These are phyloP conservation scores for Penicillium palitans DNA, from an alignment of 2,329 filamentous ascomycete species.

Conservation along the genomic window DNA sequence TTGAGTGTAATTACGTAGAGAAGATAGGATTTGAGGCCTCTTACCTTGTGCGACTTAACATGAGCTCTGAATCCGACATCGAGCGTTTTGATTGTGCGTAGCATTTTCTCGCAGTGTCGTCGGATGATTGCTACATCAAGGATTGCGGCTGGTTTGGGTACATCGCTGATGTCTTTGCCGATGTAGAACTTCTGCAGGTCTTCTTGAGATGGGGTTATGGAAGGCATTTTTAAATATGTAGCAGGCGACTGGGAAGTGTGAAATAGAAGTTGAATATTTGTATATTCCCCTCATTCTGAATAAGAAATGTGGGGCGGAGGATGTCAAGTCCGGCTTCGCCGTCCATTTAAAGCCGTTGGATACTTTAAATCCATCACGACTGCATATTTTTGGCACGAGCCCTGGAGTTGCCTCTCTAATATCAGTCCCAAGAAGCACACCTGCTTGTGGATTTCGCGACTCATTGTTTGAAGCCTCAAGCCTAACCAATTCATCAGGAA, in stretches of 20 bases:
- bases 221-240: constrained; percentile 5
- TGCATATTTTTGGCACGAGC: too few relatives aligned
- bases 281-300: not conserved
- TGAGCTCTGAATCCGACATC: constrained; percentile 71
- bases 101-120: constrained; percentile 70
- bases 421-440: too few relatives aligned
- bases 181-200: constrained; percentile 47
- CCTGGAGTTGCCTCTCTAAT: too few relatives aligned
- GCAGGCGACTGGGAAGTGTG: not conserved
- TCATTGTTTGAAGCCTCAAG: too few relatives aligned
- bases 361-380: too few relatives aligned
- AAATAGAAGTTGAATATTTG: not conserved
- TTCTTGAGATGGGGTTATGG: constrained; percentile 11
- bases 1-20: not conserved
- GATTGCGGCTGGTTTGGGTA: constrained; percentile 67
- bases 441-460: too few relatives aligned
- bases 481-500: too few relatives aligned
- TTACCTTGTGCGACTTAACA: constrained; percentile 80
- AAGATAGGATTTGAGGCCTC: not conserved
- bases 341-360: not conserved
- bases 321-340: constrained; percentile 5
- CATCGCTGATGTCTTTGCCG: constrained; percentile 59
- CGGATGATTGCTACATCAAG: constrained; percentile 67
- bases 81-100: constrained; percentile 60
- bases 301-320: constrained; percentile 10